A percentile compares a stretch with the other conserved stretches of the same genome.
phyloP scores from a whole-genome alignment of 2,329 filamentous ascomycete genomes.

The Sporothrix dimorphospora region DNA sequence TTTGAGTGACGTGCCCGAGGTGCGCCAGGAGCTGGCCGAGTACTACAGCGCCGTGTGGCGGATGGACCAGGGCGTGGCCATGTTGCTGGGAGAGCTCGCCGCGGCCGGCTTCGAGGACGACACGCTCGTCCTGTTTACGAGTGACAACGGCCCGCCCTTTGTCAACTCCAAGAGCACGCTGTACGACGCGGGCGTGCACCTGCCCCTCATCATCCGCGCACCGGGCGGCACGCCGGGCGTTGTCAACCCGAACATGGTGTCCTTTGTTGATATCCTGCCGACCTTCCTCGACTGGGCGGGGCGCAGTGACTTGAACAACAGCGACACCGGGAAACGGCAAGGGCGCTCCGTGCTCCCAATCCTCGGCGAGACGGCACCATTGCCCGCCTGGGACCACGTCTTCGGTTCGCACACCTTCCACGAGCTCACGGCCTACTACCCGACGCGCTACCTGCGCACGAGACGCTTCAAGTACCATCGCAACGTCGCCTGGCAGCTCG shows the following conservation, averaged over 20 bases:
- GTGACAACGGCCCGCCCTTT: constrained; percentile 53
- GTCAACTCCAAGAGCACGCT: constrained; percentile 55
- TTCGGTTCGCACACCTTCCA: constrained; percentile 53
- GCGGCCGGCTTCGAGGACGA: constrained; percentile 39
- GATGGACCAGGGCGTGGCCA: constrained; percentile 46
- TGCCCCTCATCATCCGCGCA: constrained; percentile 46
- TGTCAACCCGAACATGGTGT: constrained; percentile 9
- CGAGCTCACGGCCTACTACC: constrained; percentile 53
- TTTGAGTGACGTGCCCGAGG: constrained; percentile 44
- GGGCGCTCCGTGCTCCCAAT: background rate
- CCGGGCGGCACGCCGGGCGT: constrained; percentile 26
- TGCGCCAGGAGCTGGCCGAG: constrained; percentile 47
- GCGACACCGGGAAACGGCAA: constrained; percentile 38
- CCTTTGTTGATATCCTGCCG: background rate
- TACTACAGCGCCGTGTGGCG: constrained; percentile 48
- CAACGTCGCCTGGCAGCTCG: constrained; percentile 40
- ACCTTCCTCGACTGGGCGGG: constrained; percentile 1
- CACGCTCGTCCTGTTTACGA: constrained; percentile 50
- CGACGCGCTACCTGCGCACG: constrained; percentile 50
- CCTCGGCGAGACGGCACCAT: background rate
- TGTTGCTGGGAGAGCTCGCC: constrained; percentile 44
- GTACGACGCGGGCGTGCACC: constrained; percentile 49
- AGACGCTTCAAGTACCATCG: constrained; percentile 52
- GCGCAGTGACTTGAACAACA: background rate
- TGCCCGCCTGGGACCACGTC: constrained; percentile 5